These are phyloP conservation scores for Volvox carteri DNA, from an alignment of 163 green algal species.

Conservation along the genomic window DNA sequence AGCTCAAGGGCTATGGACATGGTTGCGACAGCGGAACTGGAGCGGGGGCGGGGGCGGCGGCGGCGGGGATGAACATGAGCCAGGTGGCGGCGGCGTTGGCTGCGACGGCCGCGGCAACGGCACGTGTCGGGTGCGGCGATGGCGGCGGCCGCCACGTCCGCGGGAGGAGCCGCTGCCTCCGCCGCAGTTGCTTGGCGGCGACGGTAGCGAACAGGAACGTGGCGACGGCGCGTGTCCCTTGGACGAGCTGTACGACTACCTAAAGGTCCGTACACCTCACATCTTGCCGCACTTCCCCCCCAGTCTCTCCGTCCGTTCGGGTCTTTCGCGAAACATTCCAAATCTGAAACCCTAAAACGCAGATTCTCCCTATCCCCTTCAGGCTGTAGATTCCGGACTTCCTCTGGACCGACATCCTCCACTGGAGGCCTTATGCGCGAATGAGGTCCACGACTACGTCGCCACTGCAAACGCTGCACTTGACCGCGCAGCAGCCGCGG, in stretches of 20 bases:
- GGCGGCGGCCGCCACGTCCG: neutral
- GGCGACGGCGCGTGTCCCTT: neutral
- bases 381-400: conserved; percentile 18
- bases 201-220: too few species aligned
- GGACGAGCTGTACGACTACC: conserved; percentile 9
- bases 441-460: neutral
- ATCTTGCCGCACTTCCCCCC: neutral
- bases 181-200: too few species aligned
- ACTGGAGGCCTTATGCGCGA: neutral
- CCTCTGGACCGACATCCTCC: conserved; percentile 42
- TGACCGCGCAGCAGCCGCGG: neutral
- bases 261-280: neutral
- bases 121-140: neutral
- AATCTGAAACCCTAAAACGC: too few species aligned
- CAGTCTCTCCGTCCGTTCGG: too few species aligned
- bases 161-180: neutral
- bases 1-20: neutral
- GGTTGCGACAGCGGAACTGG: neutral
- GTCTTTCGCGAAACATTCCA: too few species aligned
- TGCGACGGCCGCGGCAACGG: neutral
- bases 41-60: neutral
- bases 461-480: neutral
- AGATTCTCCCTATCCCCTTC: neutral
- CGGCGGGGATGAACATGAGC: neutral
- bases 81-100: neutral